These are phyloP conservation scores for Senecio squalidus DNA, from an alignment of 140 eudicot genomes.

Conservation along the genomic window DNA sequence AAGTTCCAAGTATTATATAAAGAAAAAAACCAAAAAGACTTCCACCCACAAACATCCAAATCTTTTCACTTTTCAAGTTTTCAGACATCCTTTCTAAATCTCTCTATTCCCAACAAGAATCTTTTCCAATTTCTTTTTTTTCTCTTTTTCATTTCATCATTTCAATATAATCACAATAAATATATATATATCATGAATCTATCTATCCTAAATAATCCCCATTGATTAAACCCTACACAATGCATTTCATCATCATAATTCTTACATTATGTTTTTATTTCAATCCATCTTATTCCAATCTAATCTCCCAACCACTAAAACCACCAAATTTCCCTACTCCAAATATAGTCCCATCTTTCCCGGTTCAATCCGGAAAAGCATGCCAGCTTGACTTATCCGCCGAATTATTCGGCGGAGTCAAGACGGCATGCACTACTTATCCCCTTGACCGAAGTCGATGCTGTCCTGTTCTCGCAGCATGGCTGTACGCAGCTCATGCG, in stretches of 20 bases:
- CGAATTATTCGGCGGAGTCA: slow-evolving; percentile 88
- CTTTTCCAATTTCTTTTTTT: neutral
- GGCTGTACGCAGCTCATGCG: slow-evolving; percentile 94
- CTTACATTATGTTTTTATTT: neutral
- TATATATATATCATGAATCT: too few relatives aligned
- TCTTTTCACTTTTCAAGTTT: slow-evolving; percentile 2
- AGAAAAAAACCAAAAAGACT: neutral
- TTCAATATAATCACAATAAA: slow-evolving; percentile 22
- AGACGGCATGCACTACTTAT: slow-evolving; percentile 69
- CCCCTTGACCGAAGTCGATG: slow-evolving; percentile 89
- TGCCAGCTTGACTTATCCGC: slow-evolving; percentile 78
- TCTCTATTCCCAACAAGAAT: too few relatives aligned
- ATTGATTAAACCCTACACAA: slow-evolving; percentile 19
- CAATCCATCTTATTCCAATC: slow-evolving; percentile 17
- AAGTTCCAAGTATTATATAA: too few relatives aligned
- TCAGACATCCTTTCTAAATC: slow-evolving; percentile 22
- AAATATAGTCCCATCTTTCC: slow-evolving; percentile 86
- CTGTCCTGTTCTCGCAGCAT: slow-evolving; percentile 94
- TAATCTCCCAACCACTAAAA: slow-evolving; percentile 50
- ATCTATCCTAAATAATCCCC: neutral
- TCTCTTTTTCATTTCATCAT: neutral
- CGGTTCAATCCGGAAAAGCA: slow-evolving; percentile 58
- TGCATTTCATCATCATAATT: slow-evolving; percentile 1
- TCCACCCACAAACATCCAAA: slow-evolving; percentile 39
- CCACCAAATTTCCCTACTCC: slow-evolving; percentile 50